Evolutionary conservation across 257 asterid genomes (phyloP).

Genomic region (Solanum lycopersicoides): DNA sequence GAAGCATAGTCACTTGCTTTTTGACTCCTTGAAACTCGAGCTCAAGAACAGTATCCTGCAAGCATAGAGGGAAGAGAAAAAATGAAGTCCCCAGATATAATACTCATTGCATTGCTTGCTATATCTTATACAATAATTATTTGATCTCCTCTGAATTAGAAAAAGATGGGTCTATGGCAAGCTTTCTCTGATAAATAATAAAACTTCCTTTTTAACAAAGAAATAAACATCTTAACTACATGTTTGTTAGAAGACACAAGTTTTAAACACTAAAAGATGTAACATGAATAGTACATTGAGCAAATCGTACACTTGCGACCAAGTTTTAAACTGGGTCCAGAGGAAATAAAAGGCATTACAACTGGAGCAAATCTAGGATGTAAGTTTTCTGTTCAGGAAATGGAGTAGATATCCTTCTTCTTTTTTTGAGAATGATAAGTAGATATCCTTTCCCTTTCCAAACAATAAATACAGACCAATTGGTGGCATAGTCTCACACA

Average conservation of each 20-base stretch:
- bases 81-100: neutral
- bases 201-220: neutral
- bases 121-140: neutral
- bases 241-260: neutral
- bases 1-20: slow-evolving; percentile 92
- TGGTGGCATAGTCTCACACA: neutral
- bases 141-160: neutral
- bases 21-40: slow-evolving; percentile 98
- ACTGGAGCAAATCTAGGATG: neutral
- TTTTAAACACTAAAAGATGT: neutral
- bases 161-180: neutral
- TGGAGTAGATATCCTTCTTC: neutral
- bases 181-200: neutral
- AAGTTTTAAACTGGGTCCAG: neutral
- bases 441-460: neutral
- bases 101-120: neutral
- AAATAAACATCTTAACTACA: neutral
- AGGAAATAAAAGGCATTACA: neutral
- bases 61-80: slow-evolving; percentile 9
- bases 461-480: neutral
- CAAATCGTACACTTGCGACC: neutral
- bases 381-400: neutral
- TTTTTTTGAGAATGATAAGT: neutral
- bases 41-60: slow-evolving; percentile 97
- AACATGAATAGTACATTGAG: neutral